Base-by-base conservation (phyloP, 805 yeast species). In the Candida golubevii region DNA sequence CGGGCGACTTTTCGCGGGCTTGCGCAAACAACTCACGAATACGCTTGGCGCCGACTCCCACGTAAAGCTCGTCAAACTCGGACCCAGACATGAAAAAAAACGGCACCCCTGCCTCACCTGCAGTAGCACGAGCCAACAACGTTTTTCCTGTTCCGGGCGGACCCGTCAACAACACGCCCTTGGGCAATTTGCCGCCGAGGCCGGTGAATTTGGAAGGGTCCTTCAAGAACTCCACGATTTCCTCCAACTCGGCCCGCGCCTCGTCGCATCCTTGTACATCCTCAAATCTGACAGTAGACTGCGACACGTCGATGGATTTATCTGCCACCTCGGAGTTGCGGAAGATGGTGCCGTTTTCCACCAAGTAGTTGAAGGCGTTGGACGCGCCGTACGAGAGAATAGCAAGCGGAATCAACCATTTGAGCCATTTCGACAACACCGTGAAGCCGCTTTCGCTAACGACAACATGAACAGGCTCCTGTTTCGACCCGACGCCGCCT, bases 61-160 rank as follows among this genome's bases (percentile, higher is more conserved):
- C 99, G 59, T 91, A 93, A 55, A 95, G 78, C 68, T 93, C 99
- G 63, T 95, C 99, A 62, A 93, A 93, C 64, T 93, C 99, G 1
- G 97, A 88, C 38, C 99, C 99, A 6, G 96, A 87, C 97, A 93
- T 91, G 67, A 91, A 91, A 68, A 90, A 91, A 62, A 93, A 93
- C 35, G 98, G 99, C 23, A 93, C 98, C 44, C 96, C 98, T 7
- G 99, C 98, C 67, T 91, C 98, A 51, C 98, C 98, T 7, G 99
- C 99, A 28, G 97, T 95, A 27, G 99, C 98, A 57, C 98, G 81
- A 0, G 98, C 98, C 51, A 93, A 77, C 54, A 91, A 73, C 1
- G 99, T 93, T 65, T 93, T 91, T 79, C 99, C 99, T 6, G 99
- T 91, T 68, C 99, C 99, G 35, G 99, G 99, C 33, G 99, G 99